phyloP scores from a whole-genome alignment of 306 rosid genomes.

The Cicer pinnatifidum region DNA sequence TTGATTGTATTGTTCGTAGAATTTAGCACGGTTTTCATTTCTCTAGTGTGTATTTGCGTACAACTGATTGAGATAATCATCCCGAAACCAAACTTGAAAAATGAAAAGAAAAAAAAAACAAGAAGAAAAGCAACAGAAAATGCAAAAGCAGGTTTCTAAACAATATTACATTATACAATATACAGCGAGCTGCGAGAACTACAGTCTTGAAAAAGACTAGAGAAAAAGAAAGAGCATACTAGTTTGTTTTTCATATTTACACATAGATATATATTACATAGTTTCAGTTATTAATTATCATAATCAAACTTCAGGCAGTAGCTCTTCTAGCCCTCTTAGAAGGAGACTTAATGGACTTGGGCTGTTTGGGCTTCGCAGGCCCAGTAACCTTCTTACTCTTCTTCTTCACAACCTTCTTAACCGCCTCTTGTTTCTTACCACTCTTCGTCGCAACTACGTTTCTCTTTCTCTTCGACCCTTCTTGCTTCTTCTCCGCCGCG shows the following conservation, averaged over 20 bases:
- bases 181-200: background rate
- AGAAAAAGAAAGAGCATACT: background rate
- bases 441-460: slow-evolving; percentile 35
- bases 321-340: slow-evolving; percentile 64
- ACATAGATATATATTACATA: background rate
- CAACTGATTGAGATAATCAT: too few species aligned
- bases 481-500: slow-evolving; percentile 43
- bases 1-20: too few species aligned
- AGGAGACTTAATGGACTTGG: slow-evolving; percentile 67
- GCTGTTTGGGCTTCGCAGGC: slow-evolving; percentile 74
- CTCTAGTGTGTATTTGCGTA: too few species aligned
- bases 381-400: slow-evolving; percentile 57
- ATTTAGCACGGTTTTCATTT: too few species aligned
- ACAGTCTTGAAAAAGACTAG: background rate
- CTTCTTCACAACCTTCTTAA: slow-evolving; percentile 44
- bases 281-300: background rate
- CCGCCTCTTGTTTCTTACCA: slow-evolving; percentile 41
- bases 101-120: too few species aligned
- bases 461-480: slow-evolving; percentile 33
- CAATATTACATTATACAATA: too few species aligned
- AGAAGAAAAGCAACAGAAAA: too few species aligned
- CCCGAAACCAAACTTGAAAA: too few species aligned
- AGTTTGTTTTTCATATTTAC: slow-evolving; percentile 14
- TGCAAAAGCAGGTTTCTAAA: too few species aligned
- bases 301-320: slow-evolving; percentile 15